Conservation (phyloP, 2,329 filamentous ascomycete genomes). For the Calonectria leucothoes region DNA sequence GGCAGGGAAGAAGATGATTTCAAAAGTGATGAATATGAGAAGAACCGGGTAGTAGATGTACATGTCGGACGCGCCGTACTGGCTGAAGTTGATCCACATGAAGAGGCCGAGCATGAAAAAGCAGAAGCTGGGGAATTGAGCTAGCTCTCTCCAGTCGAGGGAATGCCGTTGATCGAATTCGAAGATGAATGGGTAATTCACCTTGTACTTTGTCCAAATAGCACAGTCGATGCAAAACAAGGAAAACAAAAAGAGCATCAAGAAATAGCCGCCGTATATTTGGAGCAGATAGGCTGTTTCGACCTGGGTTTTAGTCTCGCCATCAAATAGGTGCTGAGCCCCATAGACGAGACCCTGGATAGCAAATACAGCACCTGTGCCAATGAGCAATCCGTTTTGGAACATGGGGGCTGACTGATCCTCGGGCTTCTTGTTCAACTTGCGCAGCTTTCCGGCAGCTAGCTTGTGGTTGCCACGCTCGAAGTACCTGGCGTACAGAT, state of each 20-base stretch:
- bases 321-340: slow-evolving; percentile 60
- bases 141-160: slow-evolving; percentile 89
- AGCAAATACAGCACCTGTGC: slow-evolving; percentile 73
- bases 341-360: slow-evolving; percentile 75
- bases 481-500: slow-evolving; percentile 94
- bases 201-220: slow-evolving; percentile 84
- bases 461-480: slow-evolving; percentile 94
- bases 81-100: slow-evolving; percentile 90
- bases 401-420: slow-evolving; percentile 70
- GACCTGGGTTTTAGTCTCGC: slow-evolving; percentile 59
- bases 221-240: slow-evolving; percentile 90
- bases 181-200: slow-evolving; percentile 98
- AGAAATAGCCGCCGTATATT: slow-evolving; percentile 93
- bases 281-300: slow-evolving; percentile 80
- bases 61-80: slow-evolving; percentile 72
- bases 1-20: slow-evolving; percentile 81
- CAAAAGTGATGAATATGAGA: slow-evolving; percentile 74
- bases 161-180: slow-evolving; percentile 91
- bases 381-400: slow-evolving; percentile 74
- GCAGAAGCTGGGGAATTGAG: slow-evolving; percentile 89
- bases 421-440: slow-evolving; percentile 69
- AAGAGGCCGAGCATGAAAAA: slow-evolving; percentile 81
- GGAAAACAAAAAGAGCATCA: slow-evolving; percentile 82
- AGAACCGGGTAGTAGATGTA: slow-evolving; percentile 90
- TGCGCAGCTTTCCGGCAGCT: slow-evolving; percentile 86